Base-by-base conservation (phyloP, 805 yeast species). In the Teunomyces lycoperdinae region DNA sequence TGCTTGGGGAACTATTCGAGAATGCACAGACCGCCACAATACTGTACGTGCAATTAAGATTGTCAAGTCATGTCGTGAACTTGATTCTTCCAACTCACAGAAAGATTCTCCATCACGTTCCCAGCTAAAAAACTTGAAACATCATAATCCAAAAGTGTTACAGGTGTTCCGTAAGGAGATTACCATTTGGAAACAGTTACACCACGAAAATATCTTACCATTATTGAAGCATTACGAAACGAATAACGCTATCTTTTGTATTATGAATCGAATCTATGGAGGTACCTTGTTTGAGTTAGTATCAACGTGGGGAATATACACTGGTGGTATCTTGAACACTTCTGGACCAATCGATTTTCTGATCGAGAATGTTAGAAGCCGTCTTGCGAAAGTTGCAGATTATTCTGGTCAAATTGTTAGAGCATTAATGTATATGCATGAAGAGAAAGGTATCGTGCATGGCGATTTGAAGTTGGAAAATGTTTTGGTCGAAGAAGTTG, bases 1-100 rank as follows among this genome's bases (percentile, higher is more conserved):
- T 10, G 95, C 96, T 0, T 91, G 94, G 86, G 96, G 96, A 9
- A 77, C 84, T 27, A 85, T 90, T 9, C 71, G 96, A 49, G 92
- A 87, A 61, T 87, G 92, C 52, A 63, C 59, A 7, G 63, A 63
- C 13, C 51, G 55, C n/a, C 53, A 53, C 33, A 70, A 72, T 55
- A 69, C 51, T 9, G 58, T 67, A 3, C 58, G 62, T 46, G 95
- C 94, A 0, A 80, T 86, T 53, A 87, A 87, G 61, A 76, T 79
- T 42, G 82, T 83, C 26, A 75, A 74, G 50, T 63, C 71, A 32
- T 49, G 54, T 34, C 51, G 57, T 28, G 62, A 61, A 17, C 24
- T 51, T 5, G 64, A 58, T 2, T 43, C 43, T 16, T 29, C 54
- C 10, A 41, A 49, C 5, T 46, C 54, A 9, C 48, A 45, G 2